Conservation (phyloP, 106 monocot genomes). For the Cymbidium sinense region DNA sequence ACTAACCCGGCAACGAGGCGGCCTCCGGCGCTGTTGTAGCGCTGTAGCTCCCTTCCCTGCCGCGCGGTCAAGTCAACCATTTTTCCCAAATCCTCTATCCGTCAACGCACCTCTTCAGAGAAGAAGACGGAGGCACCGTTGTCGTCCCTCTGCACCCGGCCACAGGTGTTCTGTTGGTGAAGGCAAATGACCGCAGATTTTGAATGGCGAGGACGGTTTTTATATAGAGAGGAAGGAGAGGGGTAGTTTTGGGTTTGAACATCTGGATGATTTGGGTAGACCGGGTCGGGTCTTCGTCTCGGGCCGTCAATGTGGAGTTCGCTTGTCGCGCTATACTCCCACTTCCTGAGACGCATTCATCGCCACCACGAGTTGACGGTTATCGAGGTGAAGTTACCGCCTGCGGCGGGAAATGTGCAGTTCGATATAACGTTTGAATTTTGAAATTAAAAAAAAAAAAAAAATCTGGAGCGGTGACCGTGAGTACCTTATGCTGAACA, state of each 20-base stretch:
- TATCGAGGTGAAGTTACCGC: too few relatives aligned
- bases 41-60: conserved; percentile 46
- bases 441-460: too few relatives aligned
- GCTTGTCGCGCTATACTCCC: background rate
- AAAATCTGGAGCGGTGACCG: too few relatives aligned
- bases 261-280: too few relatives aligned
- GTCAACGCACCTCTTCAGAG: background rate
- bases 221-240: background rate
- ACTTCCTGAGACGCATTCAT: too few relatives aligned
- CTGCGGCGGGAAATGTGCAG: too few relatives aligned
- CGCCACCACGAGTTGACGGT: too few relatives aligned
- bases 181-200: background rate
- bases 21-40: conserved; percentile 24
- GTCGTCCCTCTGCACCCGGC: background rate
- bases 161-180: background rate
- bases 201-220: background rate
- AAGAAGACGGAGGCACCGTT: background rate
- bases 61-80: conserved; percentile 23
- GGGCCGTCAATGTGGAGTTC: background rate
- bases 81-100: background rate
- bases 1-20: conserved; percentile 53
- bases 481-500: too few relatives aligned
- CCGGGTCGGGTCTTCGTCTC: background rate
- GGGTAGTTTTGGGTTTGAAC: background rate
- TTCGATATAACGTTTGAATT: too few relatives aligned